These are phyloP conservation scores for Penicillium sclerotiorum DNA, from an alignment of 2,329 filamentous ascomycete species.

Conservation along the genomic window DNA sequence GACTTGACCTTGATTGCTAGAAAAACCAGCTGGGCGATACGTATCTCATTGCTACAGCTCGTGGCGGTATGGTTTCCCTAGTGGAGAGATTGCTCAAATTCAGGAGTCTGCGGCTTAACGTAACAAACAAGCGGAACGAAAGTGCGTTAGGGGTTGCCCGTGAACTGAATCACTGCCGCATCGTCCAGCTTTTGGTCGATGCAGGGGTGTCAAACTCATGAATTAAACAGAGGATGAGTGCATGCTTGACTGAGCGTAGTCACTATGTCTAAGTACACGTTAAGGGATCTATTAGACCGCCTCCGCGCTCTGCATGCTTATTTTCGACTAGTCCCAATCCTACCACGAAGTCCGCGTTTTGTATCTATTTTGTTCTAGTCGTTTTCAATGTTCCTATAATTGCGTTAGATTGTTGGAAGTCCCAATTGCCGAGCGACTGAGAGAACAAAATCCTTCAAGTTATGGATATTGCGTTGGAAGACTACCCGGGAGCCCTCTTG, in stretches of 20 bases:
- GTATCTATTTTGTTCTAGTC: neutral
- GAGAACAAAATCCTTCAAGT: too few relatives aligned
- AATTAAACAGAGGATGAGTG: too few relatives aligned
- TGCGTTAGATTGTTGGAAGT: too few relatives aligned
- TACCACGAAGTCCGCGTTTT: neutral
- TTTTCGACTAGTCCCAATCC: neutral
- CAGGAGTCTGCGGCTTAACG: neutral
- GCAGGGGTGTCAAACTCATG: too few relatives aligned
- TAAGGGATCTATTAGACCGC: too few relatives aligned
- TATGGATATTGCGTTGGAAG: too few relatives aligned
- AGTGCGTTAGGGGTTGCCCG: neutral
- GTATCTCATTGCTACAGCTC: slow-evolving; percentile 7
- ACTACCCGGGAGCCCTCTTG: too few relatives aligned
- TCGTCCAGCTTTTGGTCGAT: too few relatives aligned
- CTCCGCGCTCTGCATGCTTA: neutral
- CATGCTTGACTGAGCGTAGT: too few relatives aligned
- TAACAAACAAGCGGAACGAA: slow-evolving; percentile 3
- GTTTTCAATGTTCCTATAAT: neutral
- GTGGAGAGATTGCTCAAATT: slow-evolving; percentile 1
- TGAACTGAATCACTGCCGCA: neutral
- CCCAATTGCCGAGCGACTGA: too few relatives aligned
- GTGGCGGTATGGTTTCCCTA: neutral
- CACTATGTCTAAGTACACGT: too few relatives aligned
- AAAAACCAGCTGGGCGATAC: slow-evolving; percentile 7
- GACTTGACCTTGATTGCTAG: slow-evolving; percentile 7